Evolutionary conservation across 176 grass and related monocot genomes (phyloP).

Genomic region (Rhynchospora pubera): DNA sequence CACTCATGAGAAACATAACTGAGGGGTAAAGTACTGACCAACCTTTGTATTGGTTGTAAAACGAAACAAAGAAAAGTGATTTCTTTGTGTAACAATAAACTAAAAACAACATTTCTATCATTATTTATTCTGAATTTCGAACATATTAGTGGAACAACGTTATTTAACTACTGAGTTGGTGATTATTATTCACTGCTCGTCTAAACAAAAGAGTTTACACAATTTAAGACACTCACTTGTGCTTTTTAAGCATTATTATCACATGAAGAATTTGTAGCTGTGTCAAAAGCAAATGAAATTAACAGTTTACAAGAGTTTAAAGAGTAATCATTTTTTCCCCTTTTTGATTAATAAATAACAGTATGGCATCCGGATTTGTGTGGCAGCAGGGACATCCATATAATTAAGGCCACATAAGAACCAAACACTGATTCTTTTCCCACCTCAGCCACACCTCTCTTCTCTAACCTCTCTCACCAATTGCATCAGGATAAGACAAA

Average conservation of each 20-base stretch:
- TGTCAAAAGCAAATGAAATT: not conserved
- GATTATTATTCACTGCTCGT: no score
- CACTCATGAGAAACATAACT: not conserved
- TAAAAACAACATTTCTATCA: no score
- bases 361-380: not conserved
- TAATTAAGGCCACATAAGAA: constrained; percentile 9
- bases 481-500: constrained; percentile 25
- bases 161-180: no score
- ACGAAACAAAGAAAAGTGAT: no score
- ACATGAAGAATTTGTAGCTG: not conserved
- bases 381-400: not conserved
- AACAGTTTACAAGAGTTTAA: not conserved
- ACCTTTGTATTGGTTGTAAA: no score
- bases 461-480: not conserved
- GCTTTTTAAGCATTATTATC: not conserved
- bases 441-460: not conserved
- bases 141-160: no score
- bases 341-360: not conserved
- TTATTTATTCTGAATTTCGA: no score
- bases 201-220: no score
- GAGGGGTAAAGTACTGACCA: not conserved
- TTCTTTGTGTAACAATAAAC: no score
- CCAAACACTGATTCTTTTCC: constrained; percentile 16
- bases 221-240: not conserved
- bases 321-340: not conserved